Evolutionary conservation across 805 yeast genomes (phyloP).

Genomic region (Metschnikowia lachancei): DNA sequence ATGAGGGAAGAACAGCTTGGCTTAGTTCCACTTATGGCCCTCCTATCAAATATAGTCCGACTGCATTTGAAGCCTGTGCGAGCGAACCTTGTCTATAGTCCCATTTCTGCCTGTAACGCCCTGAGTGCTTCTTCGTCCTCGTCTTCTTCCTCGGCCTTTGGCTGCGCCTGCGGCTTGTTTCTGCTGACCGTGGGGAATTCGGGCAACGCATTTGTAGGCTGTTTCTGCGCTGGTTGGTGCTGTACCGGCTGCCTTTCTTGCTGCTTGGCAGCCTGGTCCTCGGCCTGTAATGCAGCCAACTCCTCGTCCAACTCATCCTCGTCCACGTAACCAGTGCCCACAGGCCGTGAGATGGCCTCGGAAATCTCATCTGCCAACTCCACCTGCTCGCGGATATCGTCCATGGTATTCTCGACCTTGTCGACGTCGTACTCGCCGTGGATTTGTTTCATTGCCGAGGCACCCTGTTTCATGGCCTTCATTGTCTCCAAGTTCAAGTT

Average conservation of each 20-base stretch:
- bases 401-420: constrained; percentile 97
- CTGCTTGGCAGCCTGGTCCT: constrained; percentile 55
- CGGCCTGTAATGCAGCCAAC: constrained; percentile 82
- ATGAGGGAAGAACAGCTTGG: no score
- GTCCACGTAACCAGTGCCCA: constrained; percentile 76
- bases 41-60: background rate
- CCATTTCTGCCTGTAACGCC: constrained; percentile 85
- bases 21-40: no score
- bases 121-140: constrained; percentile 81
- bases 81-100: constrained; percentile 41
- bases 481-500: constrained; percentile 95
- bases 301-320: constrained; percentile 96
- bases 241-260: constrained; percentile 10
- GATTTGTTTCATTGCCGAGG: constrained; percentile 92
- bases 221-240: constrained; percentile 13
- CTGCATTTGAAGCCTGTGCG: background rate
- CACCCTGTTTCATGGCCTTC: constrained; percentile 99
- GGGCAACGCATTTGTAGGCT: constrained; percentile 36
- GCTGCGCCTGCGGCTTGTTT: constrained; percentile 36
- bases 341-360: constrained; percentile 92
- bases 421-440: constrained; percentile 94
- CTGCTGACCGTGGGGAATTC: constrained; percentile 44
- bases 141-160: constrained; percentile 43
- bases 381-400: constrained; percentile 94
- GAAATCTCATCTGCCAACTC: constrained; percentile 93